A percentile compares a stretch with the other conserved stretches of the same genome.
Evolutionary conservation across 768 basidiomycete species (phyloP).

Genomic region (Termitomyces sp.): DNA sequence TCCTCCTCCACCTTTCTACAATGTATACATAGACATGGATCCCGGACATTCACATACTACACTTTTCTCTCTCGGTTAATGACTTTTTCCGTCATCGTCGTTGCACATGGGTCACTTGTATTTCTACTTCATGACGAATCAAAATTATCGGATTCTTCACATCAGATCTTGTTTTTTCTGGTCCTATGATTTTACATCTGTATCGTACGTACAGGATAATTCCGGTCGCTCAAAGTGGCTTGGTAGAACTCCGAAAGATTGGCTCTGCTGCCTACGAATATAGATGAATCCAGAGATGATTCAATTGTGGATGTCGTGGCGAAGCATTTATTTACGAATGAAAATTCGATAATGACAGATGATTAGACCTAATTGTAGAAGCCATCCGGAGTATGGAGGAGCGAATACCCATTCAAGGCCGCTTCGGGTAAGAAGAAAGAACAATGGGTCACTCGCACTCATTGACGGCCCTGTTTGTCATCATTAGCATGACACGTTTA

Average conservation of each 20-base stretch:
- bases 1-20: background rate
- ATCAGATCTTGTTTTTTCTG: background rate
- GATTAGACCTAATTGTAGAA: background rate
- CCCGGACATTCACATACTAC: slow-evolving; percentile 2
- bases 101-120: slow-evolving; percentile 8
- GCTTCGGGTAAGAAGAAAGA: background rate
- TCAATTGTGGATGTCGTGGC: background rate
- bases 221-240: background rate
- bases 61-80: background rate
- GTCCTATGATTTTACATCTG: background rate
- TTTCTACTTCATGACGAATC: slow-evolving; percentile 3
- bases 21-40: slow-evolving; percentile 4
- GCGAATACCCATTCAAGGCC: background rate
- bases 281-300: background rate
- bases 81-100: background rate
- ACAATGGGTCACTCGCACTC: background rate
- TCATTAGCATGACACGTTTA: background rate
- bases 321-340: background rate
- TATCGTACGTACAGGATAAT: background rate
- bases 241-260: background rate
- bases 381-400: background rate
- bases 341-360: background rate
- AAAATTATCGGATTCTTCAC: background rate
- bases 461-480: background rate
- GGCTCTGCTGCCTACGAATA: background rate